These are phyloP conservation scores for Psilocybe tampanensis DNA, from an alignment of 768 basidiomycete genomes.

Conservation along the genomic window DNA sequence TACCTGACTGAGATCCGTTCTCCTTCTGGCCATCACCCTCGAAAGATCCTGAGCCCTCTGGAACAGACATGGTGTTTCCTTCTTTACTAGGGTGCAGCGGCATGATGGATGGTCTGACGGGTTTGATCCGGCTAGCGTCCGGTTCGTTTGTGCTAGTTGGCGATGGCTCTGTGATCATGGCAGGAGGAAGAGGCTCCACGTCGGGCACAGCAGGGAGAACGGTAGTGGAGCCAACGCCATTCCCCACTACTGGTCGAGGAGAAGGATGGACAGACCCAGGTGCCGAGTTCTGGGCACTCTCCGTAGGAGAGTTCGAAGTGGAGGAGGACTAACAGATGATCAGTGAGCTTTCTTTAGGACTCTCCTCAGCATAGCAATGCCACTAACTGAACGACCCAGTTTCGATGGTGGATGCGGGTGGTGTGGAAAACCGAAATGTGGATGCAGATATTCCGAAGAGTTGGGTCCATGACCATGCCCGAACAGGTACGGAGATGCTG, in stretches of 20 bases:
- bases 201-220: slow-evolving; percentile 19
- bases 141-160: neutral
- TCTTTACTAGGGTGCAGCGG: slow-evolving; percentile 13
- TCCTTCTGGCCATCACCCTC: slow-evolving; percentile 1
- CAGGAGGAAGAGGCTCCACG: slow-evolving; percentile 26
- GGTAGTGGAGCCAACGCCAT: neutral
- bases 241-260: slow-evolving; percentile 10
- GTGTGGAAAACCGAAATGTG: slow-evolving; percentile 22
- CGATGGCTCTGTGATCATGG: slow-evolving; percentile 9
- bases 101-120: slow-evolving; percentile 11
- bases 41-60: neutral
- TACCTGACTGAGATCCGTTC: slow-evolving; percentile 13
- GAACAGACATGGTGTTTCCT: neutral
- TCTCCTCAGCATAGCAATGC: neutral
- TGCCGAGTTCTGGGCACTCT: slow-evolving; percentile 9
- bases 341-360: neutral
- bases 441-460: slow-evolving; percentile 28
- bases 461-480: slow-evolving; percentile 21
- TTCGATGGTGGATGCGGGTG: slow-evolving; percentile 36
- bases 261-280: slow-evolving; percentile 19
- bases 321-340: slow-evolving; percentile 15
- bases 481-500: slow-evolving; percentile 19
- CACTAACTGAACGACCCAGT: slow-evolving; percentile 37
- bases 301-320: slow-evolving; percentile 16
- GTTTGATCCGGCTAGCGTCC: neutral